Evolutionary conservation across 2,329 filamentous ascomycete species (phyloP), one percentile per base, ranked within the genome.

Genomic region (Pseudocercospora fuligena): DNA sequence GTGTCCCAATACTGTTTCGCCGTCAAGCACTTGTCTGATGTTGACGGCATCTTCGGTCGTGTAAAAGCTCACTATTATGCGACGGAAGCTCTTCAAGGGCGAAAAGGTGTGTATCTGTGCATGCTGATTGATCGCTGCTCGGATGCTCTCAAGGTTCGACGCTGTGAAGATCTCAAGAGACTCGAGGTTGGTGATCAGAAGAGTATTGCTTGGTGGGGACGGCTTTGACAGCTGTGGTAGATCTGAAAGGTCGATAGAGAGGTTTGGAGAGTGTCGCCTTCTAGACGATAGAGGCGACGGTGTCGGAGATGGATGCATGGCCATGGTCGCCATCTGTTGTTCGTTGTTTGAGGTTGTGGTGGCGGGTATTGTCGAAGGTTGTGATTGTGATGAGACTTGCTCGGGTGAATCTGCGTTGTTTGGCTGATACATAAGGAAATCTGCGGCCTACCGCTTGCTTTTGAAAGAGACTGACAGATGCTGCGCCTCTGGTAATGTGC

Each of bases 131-230:
- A 95, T 89, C 66, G 92, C 87, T 63, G 89, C 85, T 76, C 89
- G 89, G 74, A 94, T 91, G 67, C 86, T 88, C 73, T 90, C 87
- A 66, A 94, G 85, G 80, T 92, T 93, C 69, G 90, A 86, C 19
- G 90, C 84, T 66, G 87, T 84, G 84, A 94, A 95, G 81, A 93
- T 89, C 74, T 90, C 88, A 66, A 85, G 81, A 71, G 92, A 87
- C 75, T 89, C 82, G 67, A 95, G 87, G 81, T 93, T 93, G 74
- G 92, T 95, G 77, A 95, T 90, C 75, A 95, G 88, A 64, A 95
- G 88, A 0, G 92, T 95, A 83, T 95, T 95, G 72, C 90, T 91
- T 5, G 91, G 90, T 63, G 89, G 87, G 27, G 91, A 89, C n/a
- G 92, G 91, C 76, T 88, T 86, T 49, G 84, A 83, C 63, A 92